Evolutionary conservation across 805 yeast genomes (phyloP), one percentile per base, ranked within the genome.

Genomic region (Lachancea mirantina): DNA sequence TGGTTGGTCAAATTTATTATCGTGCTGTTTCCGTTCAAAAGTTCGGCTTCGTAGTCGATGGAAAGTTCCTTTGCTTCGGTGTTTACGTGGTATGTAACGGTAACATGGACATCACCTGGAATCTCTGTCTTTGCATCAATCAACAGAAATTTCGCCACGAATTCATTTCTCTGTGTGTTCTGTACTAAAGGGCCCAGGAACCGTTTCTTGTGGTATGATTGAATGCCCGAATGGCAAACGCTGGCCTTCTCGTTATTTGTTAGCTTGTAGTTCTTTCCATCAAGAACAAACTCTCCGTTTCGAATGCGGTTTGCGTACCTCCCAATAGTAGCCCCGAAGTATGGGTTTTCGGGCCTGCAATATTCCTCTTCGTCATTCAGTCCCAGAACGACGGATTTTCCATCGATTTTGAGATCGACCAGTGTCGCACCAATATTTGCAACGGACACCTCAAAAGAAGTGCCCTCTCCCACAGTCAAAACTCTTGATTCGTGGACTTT

Each of bases 241-340:
- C 66, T 62, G 5, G 39, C 46, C 23, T 52, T 50, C 39, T 70
- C 71, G 50, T 70, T 73, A 21, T 55, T 45, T 14, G 65, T 61
- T 34, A 76, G 52, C 14, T 58, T 47, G 46, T 63, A 68, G 8
- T 51, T 47, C 32, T 56, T 47, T 5, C 70, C 74, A 21, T 61
- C 59, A 14, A 75, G 38, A 9, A 40, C 32, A 41, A 73, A 62
- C 31, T 48, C 40, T 19, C 74, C 78, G 26, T 60, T 58, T 26
- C 51, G 49, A 31, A 78, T 68, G 37, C 84, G 64, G 52, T 78
- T 78, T 33, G 83, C 83, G 38, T 64, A 69, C 27, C 84, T 64
- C 18, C 85, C 85, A 23, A 76, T 67, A 13, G 80, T 71, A 18
- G 82, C 74, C 22, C 84, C 84, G 36, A 76, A 65, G 49, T 61